Percentiles rank a stretch among this genome's conserved stretches.
phyloP scores from a whole-genome alignment of 2,329 filamentous ascomycete genomes.

The Eutypa lata region DNA sequence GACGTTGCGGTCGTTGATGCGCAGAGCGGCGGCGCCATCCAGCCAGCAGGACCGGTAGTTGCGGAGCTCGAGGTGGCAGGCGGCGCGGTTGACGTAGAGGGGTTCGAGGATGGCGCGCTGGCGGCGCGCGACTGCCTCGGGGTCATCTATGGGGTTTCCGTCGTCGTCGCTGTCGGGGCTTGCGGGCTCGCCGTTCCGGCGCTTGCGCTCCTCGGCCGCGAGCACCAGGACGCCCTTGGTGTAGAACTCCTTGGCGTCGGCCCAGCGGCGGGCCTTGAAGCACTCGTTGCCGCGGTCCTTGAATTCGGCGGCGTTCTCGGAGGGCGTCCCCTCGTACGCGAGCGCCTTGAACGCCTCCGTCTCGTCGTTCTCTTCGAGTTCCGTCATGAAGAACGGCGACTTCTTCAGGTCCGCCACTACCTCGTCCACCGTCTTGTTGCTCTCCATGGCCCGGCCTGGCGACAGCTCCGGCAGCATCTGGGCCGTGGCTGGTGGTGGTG shows the following conservation, averaged over 20 bases:
- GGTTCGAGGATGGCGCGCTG: constrained; percentile 68
- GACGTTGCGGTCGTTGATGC: constrained; percentile 74
- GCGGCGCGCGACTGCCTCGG: constrained; percentile 45
- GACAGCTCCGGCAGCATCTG: constrained; percentile 40
- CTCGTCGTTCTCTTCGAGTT: constrained; percentile 79
- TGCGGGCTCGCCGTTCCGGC: constrained; percentile 31
- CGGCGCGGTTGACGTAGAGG: constrained; percentile 81
- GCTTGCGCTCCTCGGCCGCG: constrained; percentile 57
- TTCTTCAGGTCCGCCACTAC: constrained; percentile 56
- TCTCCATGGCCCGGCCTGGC: constrained; percentile 37
- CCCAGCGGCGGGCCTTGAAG: constrained; percentile 70
- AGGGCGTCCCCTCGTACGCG: constrained; percentile 86
- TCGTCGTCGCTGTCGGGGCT: constrained; percentile 20
- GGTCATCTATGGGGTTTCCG: constrained; percentile 46
- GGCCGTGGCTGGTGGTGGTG: not conserved
- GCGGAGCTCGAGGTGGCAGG: constrained; percentile 82
- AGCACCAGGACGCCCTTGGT: constrained; percentile 78
- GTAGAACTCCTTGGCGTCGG: constrained; percentile 89
- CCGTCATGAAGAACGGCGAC: constrained; percentile 92
- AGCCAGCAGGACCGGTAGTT: constrained; percentile 86
- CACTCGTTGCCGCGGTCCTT: constrained; percentile 90
- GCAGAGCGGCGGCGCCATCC: constrained; percentile 78
- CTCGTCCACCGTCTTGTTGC: constrained; percentile 51
- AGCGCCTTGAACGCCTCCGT: constrained; percentile 86
- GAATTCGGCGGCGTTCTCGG: constrained; percentile 80